Evolutionary conservation across 2,329 filamentous ascomycete species (phyloP), one percentile per base, ranked within the genome.

Genomic region (Talaromyces sp.): DNA sequence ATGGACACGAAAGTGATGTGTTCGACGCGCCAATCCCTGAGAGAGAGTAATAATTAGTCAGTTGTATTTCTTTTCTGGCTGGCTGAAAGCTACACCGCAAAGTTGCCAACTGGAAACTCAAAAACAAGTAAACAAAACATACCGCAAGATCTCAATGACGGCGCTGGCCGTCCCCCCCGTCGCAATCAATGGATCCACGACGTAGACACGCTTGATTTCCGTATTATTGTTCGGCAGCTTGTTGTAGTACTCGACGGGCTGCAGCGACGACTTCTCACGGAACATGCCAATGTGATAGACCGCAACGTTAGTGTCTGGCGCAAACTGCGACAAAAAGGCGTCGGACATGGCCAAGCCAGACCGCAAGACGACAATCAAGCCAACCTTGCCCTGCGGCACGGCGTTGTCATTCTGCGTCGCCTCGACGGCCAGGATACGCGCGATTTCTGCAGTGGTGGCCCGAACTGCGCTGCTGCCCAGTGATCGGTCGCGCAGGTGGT

Each of bases 321-420:
- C 65, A 58, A 67, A 62, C 48, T 58, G 64, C 54, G 61, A 68
- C 27, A 74, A 52, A 59, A 76, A 75, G 2, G 71, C 61, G 41
- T 77, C 74, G 26, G 67, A 68, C 75, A 77, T 77, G 31, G 70
- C 66, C 5, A 77, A 61, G 1, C 75, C 74, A 3, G 74, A 76
- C 12, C 75, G 74, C 31, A 75, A 65, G 35, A 75, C 66, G 48
- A 73, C 68, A 21, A 65, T 63, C 48, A 65, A 53, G 6, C 57
- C 64, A 21, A 65, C 56, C 38, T 63, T 64, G 46, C 61, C 62
- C 2, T 51, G 59, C 21, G 48, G 24, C 24, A 52, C 17, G 7
- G 48, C 48, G 11, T 11, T 29, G 27, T 56, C 55, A 53, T 61
- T 57, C 38, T 59, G 53, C 19, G 61, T 63, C 19, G 61, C 62